Conservation (phyloP, 106 monocot species). For the Triglochin maritima region DNA sequence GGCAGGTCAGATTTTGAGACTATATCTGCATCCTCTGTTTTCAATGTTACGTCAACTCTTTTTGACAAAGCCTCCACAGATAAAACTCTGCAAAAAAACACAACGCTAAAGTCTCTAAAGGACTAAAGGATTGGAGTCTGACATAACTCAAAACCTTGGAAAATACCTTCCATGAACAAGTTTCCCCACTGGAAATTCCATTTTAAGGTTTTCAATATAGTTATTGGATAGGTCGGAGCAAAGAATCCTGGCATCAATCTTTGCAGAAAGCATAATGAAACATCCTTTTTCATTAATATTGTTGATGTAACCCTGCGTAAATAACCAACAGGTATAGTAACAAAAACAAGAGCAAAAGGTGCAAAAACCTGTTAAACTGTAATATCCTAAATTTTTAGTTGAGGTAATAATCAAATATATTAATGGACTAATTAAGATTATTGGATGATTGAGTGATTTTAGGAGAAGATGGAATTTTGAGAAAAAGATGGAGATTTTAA, state of each 20-base stretch:
- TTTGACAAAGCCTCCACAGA: conserved; percentile 52
- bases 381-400: too few species aligned
- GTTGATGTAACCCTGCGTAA: conserved; percentile 80
- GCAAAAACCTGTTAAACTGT: too few species aligned
- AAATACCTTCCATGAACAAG: conserved; percentile 63
- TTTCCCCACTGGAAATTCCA: conserved; percentile 69
- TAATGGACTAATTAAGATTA: too few species aligned
- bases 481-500: too few species aligned
- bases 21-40: conserved; percentile 12
- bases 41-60: conserved; percentile 75
- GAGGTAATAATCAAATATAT: too few species aligned
- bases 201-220: conserved; percentile 54
- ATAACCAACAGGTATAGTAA: background rate
- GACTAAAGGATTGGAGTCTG: background rate
- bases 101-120: background rate
- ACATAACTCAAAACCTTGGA: background rate
- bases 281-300: conserved; percentile 76
- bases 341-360: background rate
- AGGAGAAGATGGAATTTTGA: too few species aligned
- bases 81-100: conserved; percentile 41
- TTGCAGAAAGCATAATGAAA: conserved; percentile 77
- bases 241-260: conserved; percentile 69
- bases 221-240: conserved; percentile 75
- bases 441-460: too few species aligned
- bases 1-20: conserved; percentile 23